Conservation (phyloP, 2,329 filamentous ascomycete species). For the Pseudogymnoascus sp. region DNA sequence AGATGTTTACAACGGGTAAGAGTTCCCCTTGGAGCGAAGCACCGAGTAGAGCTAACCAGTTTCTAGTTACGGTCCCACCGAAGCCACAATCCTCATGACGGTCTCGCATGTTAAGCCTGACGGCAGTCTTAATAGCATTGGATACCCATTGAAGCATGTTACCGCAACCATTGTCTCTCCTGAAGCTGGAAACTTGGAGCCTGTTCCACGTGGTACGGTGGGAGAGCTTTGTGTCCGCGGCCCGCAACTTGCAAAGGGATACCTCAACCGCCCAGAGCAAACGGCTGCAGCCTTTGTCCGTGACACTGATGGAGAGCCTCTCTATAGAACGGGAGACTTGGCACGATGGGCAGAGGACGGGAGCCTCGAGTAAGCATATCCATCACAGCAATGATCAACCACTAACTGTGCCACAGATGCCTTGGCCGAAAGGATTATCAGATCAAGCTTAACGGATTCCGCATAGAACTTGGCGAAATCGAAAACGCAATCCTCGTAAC, state of each 20-base stretch:
- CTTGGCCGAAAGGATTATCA: conserved; percentile 43
- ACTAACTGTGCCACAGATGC: conserved; percentile 31
- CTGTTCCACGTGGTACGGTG: conserved; percentile 5
- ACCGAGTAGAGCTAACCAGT: neutral
- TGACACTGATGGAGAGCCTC: conserved; percentile 9
- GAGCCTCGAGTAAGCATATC: conserved; percentile 21
- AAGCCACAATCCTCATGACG: conserved; percentile 9
- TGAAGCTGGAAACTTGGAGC: neutral
- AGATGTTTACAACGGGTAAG: neutral
- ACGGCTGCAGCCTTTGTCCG: conserved; percentile 13
- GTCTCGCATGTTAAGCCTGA: conserved; percentile 2
- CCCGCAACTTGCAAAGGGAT: conserved; percentile 10
- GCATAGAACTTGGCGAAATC: conserved; percentile 40
- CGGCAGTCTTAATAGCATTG: neutral
- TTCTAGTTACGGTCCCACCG: conserved; percentile 9
- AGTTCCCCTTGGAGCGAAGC: neutral
- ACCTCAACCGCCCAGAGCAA: conserved; percentile 13
- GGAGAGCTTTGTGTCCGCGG: conserved; percentile 12
- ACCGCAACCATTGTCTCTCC: conserved; percentile 34
- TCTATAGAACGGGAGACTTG: conserved; percentile 33
- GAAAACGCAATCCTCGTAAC: conserved; percentile 24
- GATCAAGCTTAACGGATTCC: conserved; percentile 43
- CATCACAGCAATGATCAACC: neutral
- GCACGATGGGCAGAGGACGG: conserved; percentile 27
- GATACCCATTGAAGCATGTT: conserved; percentile 21